Evolutionary conservation across 1,284 basidiomycete genomes (phyloP).

Genomic region (Trametes versicolor): DNA sequence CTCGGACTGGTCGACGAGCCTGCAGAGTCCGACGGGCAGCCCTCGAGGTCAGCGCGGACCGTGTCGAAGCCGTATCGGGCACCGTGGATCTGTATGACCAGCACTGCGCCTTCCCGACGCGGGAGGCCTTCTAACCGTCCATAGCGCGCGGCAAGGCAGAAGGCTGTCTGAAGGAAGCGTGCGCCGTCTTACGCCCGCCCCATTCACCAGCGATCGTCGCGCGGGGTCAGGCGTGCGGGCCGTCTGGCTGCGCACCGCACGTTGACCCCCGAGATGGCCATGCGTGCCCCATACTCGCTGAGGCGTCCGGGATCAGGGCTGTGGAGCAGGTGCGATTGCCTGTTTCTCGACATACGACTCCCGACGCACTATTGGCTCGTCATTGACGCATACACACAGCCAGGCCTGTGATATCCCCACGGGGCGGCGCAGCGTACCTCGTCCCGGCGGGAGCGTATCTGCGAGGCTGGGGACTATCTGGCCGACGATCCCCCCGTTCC

Average conservation of each 20-base stretch:
- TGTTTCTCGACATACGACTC: background rate
- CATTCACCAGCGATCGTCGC: slow-evolving; percentile 13
- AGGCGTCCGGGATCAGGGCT: background rate
- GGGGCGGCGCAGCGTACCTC: background rate
- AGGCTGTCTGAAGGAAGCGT: slow-evolving; percentile 5
- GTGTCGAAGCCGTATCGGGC: slow-evolving; percentile 6
- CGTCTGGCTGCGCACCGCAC: background rate
- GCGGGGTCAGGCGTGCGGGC: slow-evolving; percentile 3
- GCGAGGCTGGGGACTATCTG: slow-evolving; percentile 6
- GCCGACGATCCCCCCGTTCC: slow-evolving; percentile 23
- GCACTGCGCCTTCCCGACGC: slow-evolving; percentile 1
- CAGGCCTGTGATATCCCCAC: slow-evolving; percentile 24
- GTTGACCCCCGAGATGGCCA: background rate
- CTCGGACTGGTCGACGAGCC: slow-evolving; percentile 15
- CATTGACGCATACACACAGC: slow-evolving; percentile 1
- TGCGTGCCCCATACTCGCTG: background rate
- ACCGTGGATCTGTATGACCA: slow-evolving; percentile 3
- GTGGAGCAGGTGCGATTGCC: background rate
- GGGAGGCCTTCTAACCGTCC: background rate
- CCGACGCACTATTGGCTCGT: background rate
- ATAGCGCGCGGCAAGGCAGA: slow-evolving; percentile 9
- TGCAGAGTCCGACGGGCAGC: background rate
- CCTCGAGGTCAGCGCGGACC: slow-evolving; percentile 1
- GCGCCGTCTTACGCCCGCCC: slow-evolving; percentile 15
- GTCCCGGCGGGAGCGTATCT: slow-evolving; percentile 7